These are phyloP conservation scores for Crithidia fasciculata DNA, from an alignment of 208 protist genomes.

Conservation along the genomic window DNA sequence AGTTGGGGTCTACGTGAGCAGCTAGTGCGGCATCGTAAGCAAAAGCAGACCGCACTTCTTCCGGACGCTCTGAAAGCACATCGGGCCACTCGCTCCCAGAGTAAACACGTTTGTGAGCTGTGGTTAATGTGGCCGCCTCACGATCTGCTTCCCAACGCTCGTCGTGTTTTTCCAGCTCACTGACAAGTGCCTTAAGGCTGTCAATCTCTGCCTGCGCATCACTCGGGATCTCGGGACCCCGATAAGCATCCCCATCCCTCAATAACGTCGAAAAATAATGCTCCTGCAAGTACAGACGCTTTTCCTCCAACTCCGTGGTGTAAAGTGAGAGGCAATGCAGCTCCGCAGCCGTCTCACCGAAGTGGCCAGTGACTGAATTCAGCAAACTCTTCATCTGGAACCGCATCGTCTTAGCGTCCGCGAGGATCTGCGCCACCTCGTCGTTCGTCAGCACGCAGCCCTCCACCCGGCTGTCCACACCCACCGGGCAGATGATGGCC, in stretches of 20 bases:
- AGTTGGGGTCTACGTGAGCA: constrained; percentile 42
- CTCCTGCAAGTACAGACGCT: constrained; percentile 56
- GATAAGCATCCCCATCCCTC: constrained; percentile 12
- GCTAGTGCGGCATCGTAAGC: constrained; percentile 41
- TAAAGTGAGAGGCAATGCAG: constrained; percentile 57
- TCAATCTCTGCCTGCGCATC: constrained; percentile 21
- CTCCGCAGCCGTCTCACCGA: constrained; percentile 39
- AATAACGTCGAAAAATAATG: constrained; percentile 39
- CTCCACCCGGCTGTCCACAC: constrained; percentile 41
- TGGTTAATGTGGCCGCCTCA: constrained; percentile 29
- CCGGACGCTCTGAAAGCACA: constrained; percentile 40
- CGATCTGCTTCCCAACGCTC: constrained; percentile 41
- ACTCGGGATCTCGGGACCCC: constrained; percentile 1
- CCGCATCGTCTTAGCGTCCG: constrained; percentile 36
- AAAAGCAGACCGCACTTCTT: constrained; percentile 47
- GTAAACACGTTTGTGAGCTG: constrained; percentile 38
- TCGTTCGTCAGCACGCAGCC: constrained; percentile 68
- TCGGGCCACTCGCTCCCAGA: constrained; percentile 38
- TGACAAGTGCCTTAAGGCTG: constrained; percentile 37
- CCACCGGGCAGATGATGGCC: constrained; percentile 58
- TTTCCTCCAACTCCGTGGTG: constrained; percentile 57
- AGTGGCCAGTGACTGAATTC: constrained; percentile 22
- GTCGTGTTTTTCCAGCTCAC: constrained; percentile 44
- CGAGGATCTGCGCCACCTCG: constrained; percentile 49
- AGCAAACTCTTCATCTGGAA: constrained; percentile 47